phyloP scores from a whole-genome alignment of 2,329 filamentous ascomycete species.

The Penicillium olsonii region DNA sequence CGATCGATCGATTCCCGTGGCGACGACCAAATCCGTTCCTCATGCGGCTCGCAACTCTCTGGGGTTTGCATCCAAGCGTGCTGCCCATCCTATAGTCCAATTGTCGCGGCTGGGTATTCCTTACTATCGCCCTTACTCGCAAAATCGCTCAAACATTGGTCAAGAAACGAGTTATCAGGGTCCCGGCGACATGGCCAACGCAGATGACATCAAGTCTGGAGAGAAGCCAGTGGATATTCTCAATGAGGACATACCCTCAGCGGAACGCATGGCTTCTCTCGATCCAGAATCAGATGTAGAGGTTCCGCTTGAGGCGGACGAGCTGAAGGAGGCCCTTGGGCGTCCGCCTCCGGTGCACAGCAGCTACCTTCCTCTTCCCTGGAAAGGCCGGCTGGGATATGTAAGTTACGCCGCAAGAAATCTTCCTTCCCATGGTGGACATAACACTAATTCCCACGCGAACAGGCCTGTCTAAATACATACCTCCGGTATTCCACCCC shows the following conservation, averaged over 20 bases:
- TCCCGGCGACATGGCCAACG: constrained; percentile 8
- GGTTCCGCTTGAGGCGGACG: constrained; percentile 55
- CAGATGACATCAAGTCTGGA: constrained; percentile 3
- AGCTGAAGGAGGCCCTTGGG: constrained; percentile 59
- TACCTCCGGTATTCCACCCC: constrained; percentile 81
- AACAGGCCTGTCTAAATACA: constrained; percentile 83
- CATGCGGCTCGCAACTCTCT: constrained; percentile 14
- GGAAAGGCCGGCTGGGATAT: constrained; percentile 88
- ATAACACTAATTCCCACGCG: constrained; percentile 2
- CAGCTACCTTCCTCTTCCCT: constrained; percentile 78
- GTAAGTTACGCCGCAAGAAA: constrained; percentile 52
- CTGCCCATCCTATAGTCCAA: neutral
- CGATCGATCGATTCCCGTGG: constrained; percentile 30
- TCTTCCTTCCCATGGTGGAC: no score
- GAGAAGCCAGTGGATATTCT: constrained; percentile 19
- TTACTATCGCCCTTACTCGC: constrained; percentile 8
- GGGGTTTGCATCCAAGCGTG: neutral
- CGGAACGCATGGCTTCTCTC: constrained; percentile 23
- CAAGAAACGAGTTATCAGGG: neutral
- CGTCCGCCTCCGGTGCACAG: constrained; percentile 80
- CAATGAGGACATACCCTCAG: constrained; percentile 13
- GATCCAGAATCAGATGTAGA: constrained; percentile 60
- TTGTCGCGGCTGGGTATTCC: neutral
- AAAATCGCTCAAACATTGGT: neutral
- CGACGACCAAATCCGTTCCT: constrained; percentile 24